Conservation (phyloP, 225 moss, liverwort and hornwort species). For the Climacium dendroides region DNA sequence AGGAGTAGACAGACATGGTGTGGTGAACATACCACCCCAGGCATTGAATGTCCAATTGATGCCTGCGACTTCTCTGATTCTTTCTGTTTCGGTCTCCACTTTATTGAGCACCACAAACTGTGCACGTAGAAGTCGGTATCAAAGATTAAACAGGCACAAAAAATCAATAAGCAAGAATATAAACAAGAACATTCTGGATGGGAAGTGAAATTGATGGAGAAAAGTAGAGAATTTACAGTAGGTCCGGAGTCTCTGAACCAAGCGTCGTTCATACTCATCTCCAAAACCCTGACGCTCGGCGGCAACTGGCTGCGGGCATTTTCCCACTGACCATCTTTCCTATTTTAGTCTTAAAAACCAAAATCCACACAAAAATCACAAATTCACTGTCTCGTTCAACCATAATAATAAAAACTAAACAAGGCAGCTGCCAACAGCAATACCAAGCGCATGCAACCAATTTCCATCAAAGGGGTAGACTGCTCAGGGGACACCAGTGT, state of each 20-base stretch:
- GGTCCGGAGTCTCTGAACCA: slow-evolving; percentile 92
- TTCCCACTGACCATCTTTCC: slow-evolving; percentile 50
- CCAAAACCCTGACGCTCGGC: slow-evolving; percentile 55
- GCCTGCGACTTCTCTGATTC: slow-evolving; percentile 60
- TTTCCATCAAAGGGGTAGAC: background rate
- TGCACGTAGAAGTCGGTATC: background rate
- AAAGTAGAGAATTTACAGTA: slow-evolving; percentile 33
- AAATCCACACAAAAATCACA: background rate
- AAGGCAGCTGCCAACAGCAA: background rate
- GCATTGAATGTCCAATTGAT: slow-evolving; percentile 81
- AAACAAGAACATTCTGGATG: background rate
- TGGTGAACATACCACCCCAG: slow-evolving; percentile 66
- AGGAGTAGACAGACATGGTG: background rate
- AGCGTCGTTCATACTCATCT: slow-evolving; percentile 87
- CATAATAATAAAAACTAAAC: background rate
- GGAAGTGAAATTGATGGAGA: background rate
- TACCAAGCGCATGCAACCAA: background rate
- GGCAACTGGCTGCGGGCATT: slow-evolving; percentile 75
- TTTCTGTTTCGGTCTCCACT: slow-evolving; percentile 25
- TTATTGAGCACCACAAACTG: slow-evolving; percentile 76
- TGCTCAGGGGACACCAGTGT: background rate
- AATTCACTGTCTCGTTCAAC: background rate
- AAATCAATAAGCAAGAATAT: background rate
- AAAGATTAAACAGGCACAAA: background rate
- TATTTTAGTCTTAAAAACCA: background rate